Evolutionary conservation across 148 eudicot species (phyloP).

Genomic region (Camellia japonica): DNA sequence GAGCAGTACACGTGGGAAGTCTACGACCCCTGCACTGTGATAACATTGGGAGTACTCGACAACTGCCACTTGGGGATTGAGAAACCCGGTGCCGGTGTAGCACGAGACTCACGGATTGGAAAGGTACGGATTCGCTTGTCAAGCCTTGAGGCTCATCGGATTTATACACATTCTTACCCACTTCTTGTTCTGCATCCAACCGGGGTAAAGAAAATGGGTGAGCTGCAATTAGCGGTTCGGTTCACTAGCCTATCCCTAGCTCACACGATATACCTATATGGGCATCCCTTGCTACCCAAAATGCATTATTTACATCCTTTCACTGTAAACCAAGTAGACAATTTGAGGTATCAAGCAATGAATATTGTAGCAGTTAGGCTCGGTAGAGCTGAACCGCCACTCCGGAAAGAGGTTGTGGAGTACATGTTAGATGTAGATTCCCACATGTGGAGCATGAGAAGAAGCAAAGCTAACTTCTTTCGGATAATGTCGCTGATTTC

Average conservation of each 20-base stretch:
- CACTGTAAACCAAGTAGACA: constrained; percentile 44
- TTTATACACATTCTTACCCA: constrained; percentile 35
- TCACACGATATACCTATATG: constrained; percentile 32
- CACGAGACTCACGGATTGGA: constrained; percentile 33
- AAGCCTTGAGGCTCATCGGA: constrained; percentile 33
- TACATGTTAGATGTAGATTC: constrained; percentile 48
- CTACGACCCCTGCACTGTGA: constrained; percentile 40
- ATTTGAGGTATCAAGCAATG: constrained; percentile 43
- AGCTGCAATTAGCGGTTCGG: constrained; percentile 39
- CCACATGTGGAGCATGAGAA: constrained; percentile 49
- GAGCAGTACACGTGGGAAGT: constrained; percentile 47
- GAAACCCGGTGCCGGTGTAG: constrained; percentile 22
- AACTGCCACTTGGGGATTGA: constrained; percentile 36
- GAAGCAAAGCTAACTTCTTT: constrained; percentile 51
- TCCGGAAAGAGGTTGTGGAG: constrained; percentile 40
- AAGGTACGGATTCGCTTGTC: constrained; percentile 41
- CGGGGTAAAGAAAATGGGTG: constrained; percentile 45
- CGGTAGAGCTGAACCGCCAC: constrained; percentile 38
- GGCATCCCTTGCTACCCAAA: constrained; percentile 40
- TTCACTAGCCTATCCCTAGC: constrained; percentile 36
- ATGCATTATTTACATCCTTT: constrained; percentile 46
- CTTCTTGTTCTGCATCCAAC: constrained; percentile 37
- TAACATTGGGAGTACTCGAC: constrained; percentile 38
- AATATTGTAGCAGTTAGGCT: constrained; percentile 34
- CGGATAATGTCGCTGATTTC: constrained; percentile 39